Conservation (phyloP, 192 early-diverging fungal species). For the Coemansia sp. region DNA sequence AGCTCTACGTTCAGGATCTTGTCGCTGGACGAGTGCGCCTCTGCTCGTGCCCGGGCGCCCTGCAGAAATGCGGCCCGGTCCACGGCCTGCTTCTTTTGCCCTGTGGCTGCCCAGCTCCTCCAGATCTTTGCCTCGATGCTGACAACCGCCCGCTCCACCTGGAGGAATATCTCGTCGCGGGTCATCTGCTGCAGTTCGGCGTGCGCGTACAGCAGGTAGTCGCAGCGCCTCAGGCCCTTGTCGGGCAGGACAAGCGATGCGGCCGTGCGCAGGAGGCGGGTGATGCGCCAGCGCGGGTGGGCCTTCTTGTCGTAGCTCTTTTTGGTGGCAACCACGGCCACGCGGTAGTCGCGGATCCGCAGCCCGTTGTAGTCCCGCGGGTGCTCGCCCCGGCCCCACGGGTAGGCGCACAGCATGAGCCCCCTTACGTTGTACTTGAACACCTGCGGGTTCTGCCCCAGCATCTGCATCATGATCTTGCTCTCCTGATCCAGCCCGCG, state of each 20-base stretch:
- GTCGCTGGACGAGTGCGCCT: not conserved
- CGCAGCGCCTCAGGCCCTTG: slow-evolving; percentile 39
- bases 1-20: slow-evolving; percentile 8
- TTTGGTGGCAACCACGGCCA: slow-evolving; percentile 24
- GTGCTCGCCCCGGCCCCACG: slow-evolving; percentile 32
- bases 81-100: not conserved
- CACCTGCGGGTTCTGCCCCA: not conserved
- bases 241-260: slow-evolving; percentile 30
- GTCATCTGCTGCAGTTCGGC: slow-evolving; percentile 17
- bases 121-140: not conserved
- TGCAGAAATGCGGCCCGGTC: too few relatives aligned
- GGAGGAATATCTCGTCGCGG: slow-evolving; percentile 25
- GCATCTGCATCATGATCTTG: slow-evolving; percentile 2
- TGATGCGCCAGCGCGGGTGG: slow-evolving; percentile 27
- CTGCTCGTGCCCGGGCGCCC: too few relatives aligned
- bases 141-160: slow-evolving; percentile 26
- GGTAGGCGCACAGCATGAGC: slow-evolving; percentile 20
- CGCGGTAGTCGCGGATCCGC: slow-evolving; percentile 39
- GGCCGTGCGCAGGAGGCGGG: slow-evolving; percentile 25
- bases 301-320: slow-evolving; percentile 30
- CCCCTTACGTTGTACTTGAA: not conserved
- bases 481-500: slow-evolving; percentile 10
- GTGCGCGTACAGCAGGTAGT: slow-evolving; percentile 24
- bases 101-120: not conserved
- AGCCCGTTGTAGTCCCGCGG: slow-evolving; percentile 43